A percentile compares a stretch with the other conserved stretches of the same genome.
Conservation (phyloP, 2,329 filamentous ascomycete species). For the Nemania abortiva region DNA sequence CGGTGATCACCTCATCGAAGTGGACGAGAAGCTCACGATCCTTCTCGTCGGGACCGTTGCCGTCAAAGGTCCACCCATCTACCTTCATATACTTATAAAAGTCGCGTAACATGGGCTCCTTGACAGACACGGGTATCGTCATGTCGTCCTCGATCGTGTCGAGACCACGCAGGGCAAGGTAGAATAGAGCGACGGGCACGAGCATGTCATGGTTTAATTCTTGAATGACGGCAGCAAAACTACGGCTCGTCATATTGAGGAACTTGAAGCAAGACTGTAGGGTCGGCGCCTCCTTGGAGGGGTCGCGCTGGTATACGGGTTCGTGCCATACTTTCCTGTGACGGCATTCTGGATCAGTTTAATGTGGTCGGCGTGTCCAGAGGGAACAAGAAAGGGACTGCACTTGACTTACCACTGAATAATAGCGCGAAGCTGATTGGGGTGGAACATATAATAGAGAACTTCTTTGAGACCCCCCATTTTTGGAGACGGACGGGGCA, state of each 20-base stretch:
- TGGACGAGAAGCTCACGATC: slow-evolving; percentile 91
- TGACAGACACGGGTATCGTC: slow-evolving; percentile 83
- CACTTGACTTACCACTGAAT: slow-evolving; percentile 81
- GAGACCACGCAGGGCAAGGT: slow-evolving; percentile 88
- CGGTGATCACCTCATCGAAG: slow-evolving; percentile 86
- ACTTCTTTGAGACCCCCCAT: slow-evolving; percentile 68
- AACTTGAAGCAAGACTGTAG: slow-evolving; percentile 87
- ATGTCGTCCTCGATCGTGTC: slow-evolving; percentile 99
- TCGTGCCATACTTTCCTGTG: slow-evolving; percentile 96
- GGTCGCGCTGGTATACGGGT: slow-evolving; percentile 86
- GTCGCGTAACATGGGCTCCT: slow-evolving; percentile 85
- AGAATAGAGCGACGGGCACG: slow-evolving; percentile 90
- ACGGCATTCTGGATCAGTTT: not conserved
- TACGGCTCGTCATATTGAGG: slow-evolving; percentile 89
- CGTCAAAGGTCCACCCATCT: slow-evolving; percentile 91
- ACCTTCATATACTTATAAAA: slow-evolving; percentile 84
- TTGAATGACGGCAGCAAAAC: slow-evolving; percentile 92
- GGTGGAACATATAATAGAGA: slow-evolving; percentile 80
- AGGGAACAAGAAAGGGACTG: not conserved
- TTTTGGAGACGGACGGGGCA: slow-evolving; percentile 31
- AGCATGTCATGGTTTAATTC: slow-evolving; percentile 95
- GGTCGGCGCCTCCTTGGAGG: slow-evolving; percentile 77
- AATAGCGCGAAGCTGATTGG: slow-evolving; percentile 81
- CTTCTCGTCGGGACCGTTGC: slow-evolving; percentile 91
- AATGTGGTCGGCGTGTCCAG: not conserved